phyloP scores from a whole-genome alignment of 2,329 filamentous ascomycete species.

The Colletotrichum lindemuthianum region DNA sequence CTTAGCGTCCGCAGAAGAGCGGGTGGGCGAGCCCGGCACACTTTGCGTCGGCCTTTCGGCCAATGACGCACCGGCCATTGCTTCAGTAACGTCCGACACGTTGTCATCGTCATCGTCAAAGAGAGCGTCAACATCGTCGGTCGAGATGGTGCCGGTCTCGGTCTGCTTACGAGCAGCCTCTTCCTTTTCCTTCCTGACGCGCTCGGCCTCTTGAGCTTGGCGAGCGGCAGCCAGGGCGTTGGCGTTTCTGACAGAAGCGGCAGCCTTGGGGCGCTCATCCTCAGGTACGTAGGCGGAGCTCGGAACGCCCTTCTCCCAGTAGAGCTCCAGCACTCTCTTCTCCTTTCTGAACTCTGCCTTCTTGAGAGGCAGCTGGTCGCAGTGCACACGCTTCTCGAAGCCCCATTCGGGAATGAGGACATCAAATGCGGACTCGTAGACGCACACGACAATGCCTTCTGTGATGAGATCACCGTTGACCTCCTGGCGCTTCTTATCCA shows the following conservation, averaged over 20 bases:
- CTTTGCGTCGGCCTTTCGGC: conserved; percentile 92
- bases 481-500: conserved; percentile 91
- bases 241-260: conserved; percentile 75
- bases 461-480: conserved; percentile 91
- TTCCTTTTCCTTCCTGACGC: conserved; percentile 85
- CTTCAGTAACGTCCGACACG: conserved; percentile 87
- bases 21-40: conserved; percentile 89
- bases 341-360: conserved; percentile 99
- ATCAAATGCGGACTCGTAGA: conserved; percentile 98
- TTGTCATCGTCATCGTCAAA: conserved; percentile 95
- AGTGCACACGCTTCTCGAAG: conserved; percentile 99
- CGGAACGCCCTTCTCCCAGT: conserved; percentile 99
- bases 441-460: conserved; percentile 94
- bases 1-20: conserved; percentile 67
- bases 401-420: conserved; percentile 98
- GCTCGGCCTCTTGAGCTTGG: conserved; percentile 84
- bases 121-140: conserved; percentile 92
- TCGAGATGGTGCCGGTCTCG: conserved; percentile 92
- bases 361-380: conserved; percentile 95
- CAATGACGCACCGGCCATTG: conserved; percentile 90
- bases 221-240: conserved; percentile 81
- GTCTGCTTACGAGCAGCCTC: conserved; percentile 93
- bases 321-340: conserved; percentile 91
- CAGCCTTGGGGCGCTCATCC: conserved; percentile 91
- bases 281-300: conserved; percentile 97